A percentile compares a stretch with the other conserved stretches of the same genome.
These are phyloP conservation scores for Vanderwaltozyma polyspora DNA, from an alignment of 805 yeast species.

Conservation along the genomic window DNA sequence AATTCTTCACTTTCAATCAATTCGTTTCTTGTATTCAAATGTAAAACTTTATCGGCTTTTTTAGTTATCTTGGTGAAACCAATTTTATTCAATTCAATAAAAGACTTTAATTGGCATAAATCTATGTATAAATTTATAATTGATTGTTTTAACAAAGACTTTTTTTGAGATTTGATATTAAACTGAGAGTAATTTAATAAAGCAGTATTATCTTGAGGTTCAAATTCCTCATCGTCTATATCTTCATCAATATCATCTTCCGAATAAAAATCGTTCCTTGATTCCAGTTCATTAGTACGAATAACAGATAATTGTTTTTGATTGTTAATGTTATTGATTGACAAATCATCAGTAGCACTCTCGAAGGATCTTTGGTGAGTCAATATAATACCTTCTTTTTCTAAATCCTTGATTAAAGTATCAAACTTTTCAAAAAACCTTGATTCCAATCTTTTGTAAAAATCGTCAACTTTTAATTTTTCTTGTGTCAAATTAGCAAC, in stretches of 20 bases:
- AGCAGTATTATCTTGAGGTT: slow-evolving; percentile 35
- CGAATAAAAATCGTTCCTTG: slow-evolving; percentile 1
- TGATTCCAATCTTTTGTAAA: slow-evolving; percentile 37
- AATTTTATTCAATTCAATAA: slow-evolving; percentile 68
- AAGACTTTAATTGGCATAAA: slow-evolving; percentile 73
- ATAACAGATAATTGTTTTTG: neutral
- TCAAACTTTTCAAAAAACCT: slow-evolving; percentile 37
- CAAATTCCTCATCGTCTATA: slow-evolving; percentile 31
- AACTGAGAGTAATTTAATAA: slow-evolving; percentile 40
- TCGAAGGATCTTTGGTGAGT: neutral
- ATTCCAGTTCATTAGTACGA: neutral
- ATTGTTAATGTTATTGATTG: neutral
- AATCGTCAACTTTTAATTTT: slow-evolving; percentile 40
- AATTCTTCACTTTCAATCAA: slow-evolving; percentile 37
- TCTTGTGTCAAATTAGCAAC: slow-evolving; percentile 37
- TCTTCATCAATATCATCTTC: slow-evolving; percentile 26
- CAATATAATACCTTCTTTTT: slow-evolving; percentile 22
- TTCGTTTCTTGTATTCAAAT: slow-evolving; percentile 39
- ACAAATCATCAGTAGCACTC: neutral
- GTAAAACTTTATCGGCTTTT: slow-evolving; percentile 76
- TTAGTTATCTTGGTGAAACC: slow-evolving; percentile 83
- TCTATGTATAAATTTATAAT: slow-evolving; percentile 54
- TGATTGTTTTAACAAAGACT: slow-evolving; percentile 59
- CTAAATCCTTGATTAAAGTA: slow-evolving; percentile 37
- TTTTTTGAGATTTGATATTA: slow-evolving; percentile 38